phyloP scores from a whole-genome alignment of 2,329 filamentous ascomycete genomes.

The Ophiostoma perfectum region DNA sequence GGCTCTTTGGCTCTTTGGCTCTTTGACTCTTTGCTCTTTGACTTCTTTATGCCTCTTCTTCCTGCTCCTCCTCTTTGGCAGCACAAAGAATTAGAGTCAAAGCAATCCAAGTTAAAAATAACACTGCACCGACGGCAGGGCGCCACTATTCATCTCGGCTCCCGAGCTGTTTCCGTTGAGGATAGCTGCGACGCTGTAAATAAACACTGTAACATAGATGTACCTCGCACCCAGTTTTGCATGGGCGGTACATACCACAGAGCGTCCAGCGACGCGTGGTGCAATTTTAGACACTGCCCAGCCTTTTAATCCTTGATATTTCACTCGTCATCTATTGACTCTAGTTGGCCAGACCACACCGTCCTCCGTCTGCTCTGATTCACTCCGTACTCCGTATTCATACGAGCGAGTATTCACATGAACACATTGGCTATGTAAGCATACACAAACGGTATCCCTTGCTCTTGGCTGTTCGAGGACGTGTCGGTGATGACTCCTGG shows the following conservation, averaged over 20 bases:
- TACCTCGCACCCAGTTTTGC: not conserved
- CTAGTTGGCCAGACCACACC: not conserved
- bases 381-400: not conserved
- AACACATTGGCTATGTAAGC: too few relatives aligned
- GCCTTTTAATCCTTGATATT: too few relatives aligned
- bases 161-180: not conserved
- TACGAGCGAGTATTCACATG: too few relatives aligned
- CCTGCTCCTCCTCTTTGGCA: too few relatives aligned
- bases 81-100: too few relatives aligned
- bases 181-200: not conserved
- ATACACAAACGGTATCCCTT: not conserved
- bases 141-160: slow-evolving; percentile 8
- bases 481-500: slow-evolving; percentile 3
- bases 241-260: not conserved
- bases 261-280: slow-evolving; percentile 1
- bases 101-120: not conserved
- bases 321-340: not conserved
- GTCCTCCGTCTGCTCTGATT: not conserved
- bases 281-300: not conserved
- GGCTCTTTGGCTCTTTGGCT: too few relatives aligned
- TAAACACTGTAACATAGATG: not conserved
- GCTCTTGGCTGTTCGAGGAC: not conserved
- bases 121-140: not conserved
- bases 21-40: too few relatives aligned
- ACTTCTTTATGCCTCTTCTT: too few relatives aligned